These are phyloP conservation scores for Cinnamomum chago DNA, from an alignment of 164 flowering plant genomes.

Conservation along the genomic window DNA sequence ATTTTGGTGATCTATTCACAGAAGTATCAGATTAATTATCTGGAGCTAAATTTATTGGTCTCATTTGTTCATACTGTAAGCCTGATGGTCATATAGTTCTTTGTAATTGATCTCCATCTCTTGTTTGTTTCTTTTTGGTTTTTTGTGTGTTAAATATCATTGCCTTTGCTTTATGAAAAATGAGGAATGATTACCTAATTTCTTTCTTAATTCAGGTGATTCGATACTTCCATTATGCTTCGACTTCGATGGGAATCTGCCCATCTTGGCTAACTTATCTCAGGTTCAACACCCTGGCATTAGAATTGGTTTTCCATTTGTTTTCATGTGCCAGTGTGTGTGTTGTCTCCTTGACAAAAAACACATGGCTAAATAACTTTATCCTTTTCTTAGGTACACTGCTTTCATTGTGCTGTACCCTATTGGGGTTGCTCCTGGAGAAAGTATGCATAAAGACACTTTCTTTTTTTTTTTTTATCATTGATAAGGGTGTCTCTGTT, in stretches of 20 bases:
- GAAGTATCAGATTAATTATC: too few species aligned
- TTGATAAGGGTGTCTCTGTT: not conserved
- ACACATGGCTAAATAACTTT: not conserved
- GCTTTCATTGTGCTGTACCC: conserved; percentile 81
- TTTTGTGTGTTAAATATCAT: not conserved
- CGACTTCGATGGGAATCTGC: conserved; percentile 46
- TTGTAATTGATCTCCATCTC: not conserved
- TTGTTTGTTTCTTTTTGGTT: not conserved
- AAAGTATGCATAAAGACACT: conserved; percentile 50
- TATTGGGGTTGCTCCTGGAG: conserved; percentile 63
- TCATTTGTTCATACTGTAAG: not conserved
- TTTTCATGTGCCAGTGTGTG: not conserved
- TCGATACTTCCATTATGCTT: conserved; percentile 79
- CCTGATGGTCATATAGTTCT: not conserved
- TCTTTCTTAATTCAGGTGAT: conserved; percentile 45
- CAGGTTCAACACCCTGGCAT: conserved; percentile 32
- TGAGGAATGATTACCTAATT: not conserved
- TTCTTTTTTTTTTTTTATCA: not conserved
- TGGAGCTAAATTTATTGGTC: too few species aligned
- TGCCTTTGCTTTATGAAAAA: not conserved
- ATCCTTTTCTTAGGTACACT: conserved; percentile 55
- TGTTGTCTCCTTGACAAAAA: not conserved
- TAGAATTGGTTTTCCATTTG: not conserved
- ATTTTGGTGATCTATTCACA: too few species aligned
- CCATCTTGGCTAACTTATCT: conserved; percentile 70